Evolutionary conservation across 768 basidiomycete species (phyloP).

Genomic region (Holtermannia corniformis): DNA sequence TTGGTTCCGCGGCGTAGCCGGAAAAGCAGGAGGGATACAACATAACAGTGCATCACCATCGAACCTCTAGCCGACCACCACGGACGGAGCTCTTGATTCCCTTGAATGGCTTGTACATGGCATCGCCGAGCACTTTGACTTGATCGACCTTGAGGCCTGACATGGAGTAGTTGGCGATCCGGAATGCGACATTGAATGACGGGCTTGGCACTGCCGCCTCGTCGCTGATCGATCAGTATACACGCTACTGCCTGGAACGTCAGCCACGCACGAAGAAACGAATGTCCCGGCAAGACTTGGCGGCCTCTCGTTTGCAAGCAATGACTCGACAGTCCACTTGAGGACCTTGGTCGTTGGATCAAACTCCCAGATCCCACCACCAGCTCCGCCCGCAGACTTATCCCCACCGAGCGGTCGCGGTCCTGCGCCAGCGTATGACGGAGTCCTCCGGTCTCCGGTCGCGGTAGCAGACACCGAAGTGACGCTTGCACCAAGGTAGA

Average conservation of each 20-base stretch:
- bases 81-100: constrained; percentile 62
- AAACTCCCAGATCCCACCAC: constrained; percentile 68
- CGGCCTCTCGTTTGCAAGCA: constrained; percentile 53
- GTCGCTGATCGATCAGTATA: constrained; percentile 38
- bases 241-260: not conserved
- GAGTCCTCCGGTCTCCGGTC: constrained; percentile 37
- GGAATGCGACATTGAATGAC: constrained; percentile 63
- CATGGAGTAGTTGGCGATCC: constrained; percentile 60
- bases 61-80: constrained; percentile 60
- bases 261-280: constrained; percentile 52
- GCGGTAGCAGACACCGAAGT: constrained; percentile 63
- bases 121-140: constrained; percentile 61
- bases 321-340: constrained; percentile 65
- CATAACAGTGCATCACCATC: constrained; percentile 37
- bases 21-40: too few relatives aligned
- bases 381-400: constrained; percentile 29
- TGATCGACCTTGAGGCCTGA: constrained; percentile 78
- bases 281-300: constrained; percentile 73
- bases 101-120: constrained; percentile 83
- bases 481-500: constrained; percentile 66
- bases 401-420: constrained; percentile 6
- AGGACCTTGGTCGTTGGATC: constrained; percentile 59
- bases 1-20: not conserved
- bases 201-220: constrained; percentile 57
- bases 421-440: constrained; percentile 6